Conservation (phyloP, 2,329 filamentous ascomycete genomes). For the Bretziella fagacearum region DNA sequence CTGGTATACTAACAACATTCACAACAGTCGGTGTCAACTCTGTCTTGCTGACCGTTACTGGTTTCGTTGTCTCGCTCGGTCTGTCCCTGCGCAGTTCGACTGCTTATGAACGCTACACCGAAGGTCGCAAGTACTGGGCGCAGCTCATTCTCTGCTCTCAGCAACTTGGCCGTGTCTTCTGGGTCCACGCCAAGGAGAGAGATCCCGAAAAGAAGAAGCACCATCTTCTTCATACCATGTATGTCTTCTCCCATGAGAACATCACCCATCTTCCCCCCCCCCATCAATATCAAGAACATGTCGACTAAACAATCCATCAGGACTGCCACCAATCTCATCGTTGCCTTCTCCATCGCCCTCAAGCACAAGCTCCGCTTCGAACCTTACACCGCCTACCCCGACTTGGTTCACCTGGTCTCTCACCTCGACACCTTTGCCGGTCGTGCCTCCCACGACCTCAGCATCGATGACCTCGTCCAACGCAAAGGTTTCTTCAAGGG, state of each 20-base stretch:
- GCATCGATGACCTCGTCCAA: slow-evolving; percentile 19
- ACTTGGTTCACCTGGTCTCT: slow-evolving; percentile 50
- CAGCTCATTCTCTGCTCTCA: slow-evolving; percentile 44
- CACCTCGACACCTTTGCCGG: slow-evolving; percentile 63
- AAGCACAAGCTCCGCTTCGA: slow-evolving; percentile 77
- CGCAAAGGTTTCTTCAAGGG: slow-evolving; percentile 42
- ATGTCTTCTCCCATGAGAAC: slow-evolving; percentile 15
- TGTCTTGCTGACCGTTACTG: slow-evolving; percentile 54
- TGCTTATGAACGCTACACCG: slow-evolving; percentile 56
- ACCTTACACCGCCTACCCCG: slow-evolving; percentile 60
- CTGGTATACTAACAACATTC: not conserved
- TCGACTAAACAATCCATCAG: too few relatives aligned
- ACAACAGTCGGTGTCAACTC: slow-evolving; percentile 34
- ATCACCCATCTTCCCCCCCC: not conserved
- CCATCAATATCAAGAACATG: not conserved
- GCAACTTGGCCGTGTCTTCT: slow-evolving; percentile 59
- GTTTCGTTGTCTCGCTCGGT: slow-evolving; percentile 68
- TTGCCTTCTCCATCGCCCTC: slow-evolving; percentile 59
- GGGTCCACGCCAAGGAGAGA: slow-evolving; percentile 43
- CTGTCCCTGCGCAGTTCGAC: slow-evolving; percentile 62
- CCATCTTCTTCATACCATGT: slow-evolving; percentile 15
- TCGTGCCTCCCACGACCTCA: slow-evolving; percentile 28
- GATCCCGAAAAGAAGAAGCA: slow-evolving; percentile 16
- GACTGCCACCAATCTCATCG: slow-evolving; percentile 58
- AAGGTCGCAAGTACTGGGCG: slow-evolving; percentile 47